Evolutionary conservation across 345 rosid species (phyloP).

Genomic region (Tarenaya hassleriana): DNA sequence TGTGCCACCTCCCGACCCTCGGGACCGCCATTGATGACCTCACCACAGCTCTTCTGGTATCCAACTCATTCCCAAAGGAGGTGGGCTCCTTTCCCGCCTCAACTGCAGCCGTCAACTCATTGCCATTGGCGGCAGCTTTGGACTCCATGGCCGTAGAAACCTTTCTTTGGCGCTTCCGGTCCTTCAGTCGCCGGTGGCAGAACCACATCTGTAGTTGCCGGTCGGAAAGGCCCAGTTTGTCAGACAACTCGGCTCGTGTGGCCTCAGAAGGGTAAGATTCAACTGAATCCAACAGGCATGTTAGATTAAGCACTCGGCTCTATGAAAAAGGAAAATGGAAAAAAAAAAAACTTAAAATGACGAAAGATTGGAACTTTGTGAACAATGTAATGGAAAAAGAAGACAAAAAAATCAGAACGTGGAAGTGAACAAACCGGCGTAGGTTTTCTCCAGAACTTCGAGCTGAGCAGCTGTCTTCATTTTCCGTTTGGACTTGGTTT

Average conservation of each 20-base stretch:
- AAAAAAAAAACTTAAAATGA: too few species aligned
- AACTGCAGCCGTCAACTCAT: slow-evolving; percentile 8
- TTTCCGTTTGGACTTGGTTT: slow-evolving; percentile 63
- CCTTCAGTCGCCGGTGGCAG: slow-evolving; percentile 87
- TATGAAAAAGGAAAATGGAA: too few species aligned
- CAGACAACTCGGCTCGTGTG: slow-evolving; percentile 63
- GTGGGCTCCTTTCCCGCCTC: slow-evolving; percentile 33
- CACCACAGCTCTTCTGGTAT: slow-evolving; percentile 29
- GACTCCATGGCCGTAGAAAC: slow-evolving; percentile 35
- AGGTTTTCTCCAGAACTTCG: slow-evolving; percentile 72
- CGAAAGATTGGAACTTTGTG: neutral
- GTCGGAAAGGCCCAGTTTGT: slow-evolving; percentile 67
- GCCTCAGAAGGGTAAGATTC: slow-evolving; percentile 79
- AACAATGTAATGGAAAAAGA: too few species aligned
- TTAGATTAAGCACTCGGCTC: neutral
- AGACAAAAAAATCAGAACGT: neutral
- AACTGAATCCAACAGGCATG: slow-evolving; percentile 27
- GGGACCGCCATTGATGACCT: slow-evolving; percentile 41
- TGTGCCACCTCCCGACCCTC: slow-evolving; percentile 43
- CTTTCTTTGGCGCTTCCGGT: slow-evolving; percentile 59
- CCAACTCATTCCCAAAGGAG: slow-evolving; percentile 39
- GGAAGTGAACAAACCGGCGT: slow-evolving; percentile 42
- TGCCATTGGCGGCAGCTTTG: slow-evolving; percentile 30
- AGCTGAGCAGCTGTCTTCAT: slow-evolving; percentile 96
- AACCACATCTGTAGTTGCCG: slow-evolving; percentile 99